A percentile compares a stretch with the other conserved stretches of the same genome.
phyloP scores from a whole-genome alignment of 2,329 filamentous ascomycete species.

The Fusarium pilosicola region DNA sequence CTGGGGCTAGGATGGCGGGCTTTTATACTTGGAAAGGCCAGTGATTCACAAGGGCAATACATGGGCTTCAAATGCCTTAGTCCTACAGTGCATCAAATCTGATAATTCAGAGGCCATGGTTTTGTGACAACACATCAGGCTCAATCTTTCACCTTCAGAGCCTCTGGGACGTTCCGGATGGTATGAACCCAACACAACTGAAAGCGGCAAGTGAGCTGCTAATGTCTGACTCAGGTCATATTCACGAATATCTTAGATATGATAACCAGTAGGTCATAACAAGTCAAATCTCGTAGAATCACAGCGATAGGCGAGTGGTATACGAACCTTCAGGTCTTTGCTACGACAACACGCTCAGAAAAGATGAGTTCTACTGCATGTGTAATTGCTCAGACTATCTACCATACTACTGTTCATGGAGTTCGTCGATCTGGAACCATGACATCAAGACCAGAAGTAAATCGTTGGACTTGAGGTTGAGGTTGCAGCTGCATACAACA shows the following conservation, averaged over 20 bases:
- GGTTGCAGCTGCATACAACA: accelerated
- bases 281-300: not conserved
- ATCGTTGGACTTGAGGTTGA: accelerated
- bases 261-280: accelerated
- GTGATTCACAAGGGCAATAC: not conserved
- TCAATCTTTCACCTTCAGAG: not conserved
- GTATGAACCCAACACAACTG: not conserved
- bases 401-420: accelerated
- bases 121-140: too few relatives aligned
- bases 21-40: not conserved
- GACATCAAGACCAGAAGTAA: not conserved
- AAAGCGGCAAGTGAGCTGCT: too few relatives aligned
- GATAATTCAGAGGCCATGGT: accelerated
- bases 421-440: accelerated
- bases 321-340: not conserved
- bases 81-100: accelerated
- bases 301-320: not conserved
- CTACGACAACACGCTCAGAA: not conserved
- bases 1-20: not conserved
- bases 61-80: accelerated
- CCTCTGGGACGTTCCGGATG: too few relatives aligned
- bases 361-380: accelerated
- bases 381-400: too few relatives aligned
- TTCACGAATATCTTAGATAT: accelerated
- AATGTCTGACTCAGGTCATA: not conserved